Evolutionary conservation across 441 rosid species (phyloP), one percentile per base, ranked within the genome.

Genomic region (Adansonia madagascariensis): DNA sequence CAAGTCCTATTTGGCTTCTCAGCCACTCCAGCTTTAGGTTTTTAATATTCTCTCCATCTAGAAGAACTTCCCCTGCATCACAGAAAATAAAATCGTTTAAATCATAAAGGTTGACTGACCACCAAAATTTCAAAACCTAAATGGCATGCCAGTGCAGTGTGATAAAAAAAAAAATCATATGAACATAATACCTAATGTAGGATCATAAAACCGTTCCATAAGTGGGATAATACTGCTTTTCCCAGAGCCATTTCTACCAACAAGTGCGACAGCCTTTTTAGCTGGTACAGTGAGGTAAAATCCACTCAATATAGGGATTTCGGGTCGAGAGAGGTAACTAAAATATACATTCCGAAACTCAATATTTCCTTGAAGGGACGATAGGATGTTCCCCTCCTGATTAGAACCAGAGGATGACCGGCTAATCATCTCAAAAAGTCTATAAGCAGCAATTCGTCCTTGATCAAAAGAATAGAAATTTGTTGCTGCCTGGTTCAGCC

Each of bases 211-310:
- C 81, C 98, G 91, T 80, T 96, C 98, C 98, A 96, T 94, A 41
- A 96, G 91, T 41, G 99, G 98, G 78, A 96, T 94, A 74, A 94
- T 94, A 80, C 98, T 96, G 86, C 98, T 94, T 82, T 96, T 96
- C 75, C 99, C 99, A 75, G 99, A 96, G 59, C 99, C 99, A 87
- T 92, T 96, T 90, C 99, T 87, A 68, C 99, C 99, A 76, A 96
- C 98, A 86, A 96, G 99, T 70, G 98, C 98, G 76, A 96, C 94
- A 4, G 98, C 87, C 80, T 96, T 96, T 84, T 94, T 94, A 75
- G 99, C 93, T 78, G 99, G 98, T 56, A 96, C 97, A 47, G 97
- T 96, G 65, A 94, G 99, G 82, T 92, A 94, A 91, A 96, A 94
- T 76, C 98, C 99, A 84, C 98, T 92, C 86, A 96, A 78, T 82